Conservation (phyloP, 371 early-diverging fungal genomes). For the Spraguea lophii region DNA sequence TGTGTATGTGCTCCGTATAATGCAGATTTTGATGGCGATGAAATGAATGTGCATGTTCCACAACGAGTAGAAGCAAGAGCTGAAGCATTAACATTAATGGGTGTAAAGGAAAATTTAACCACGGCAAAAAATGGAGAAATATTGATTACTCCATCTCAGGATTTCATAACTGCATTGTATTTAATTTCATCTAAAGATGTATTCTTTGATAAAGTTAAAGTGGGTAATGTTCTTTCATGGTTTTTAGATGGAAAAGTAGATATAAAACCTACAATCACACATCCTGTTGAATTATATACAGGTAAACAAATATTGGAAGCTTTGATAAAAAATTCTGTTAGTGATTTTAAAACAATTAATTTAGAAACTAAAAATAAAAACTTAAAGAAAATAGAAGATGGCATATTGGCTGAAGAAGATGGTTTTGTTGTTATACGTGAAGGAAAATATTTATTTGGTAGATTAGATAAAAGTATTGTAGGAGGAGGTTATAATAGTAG, state of each 20-base stretch:
- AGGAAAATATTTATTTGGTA: constrained; percentile 75
- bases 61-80: constrained; percentile 92
- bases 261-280: constrained; percentile 68
- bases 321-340: not conserved
- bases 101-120: constrained; percentile 75
- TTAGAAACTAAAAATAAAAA: constrained; percentile 11
- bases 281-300: constrained; percentile 53
- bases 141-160: constrained; percentile 90
- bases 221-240: constrained; percentile 65
- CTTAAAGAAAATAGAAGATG: constrained; percentile 2
- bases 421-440: constrained; percentile 66
- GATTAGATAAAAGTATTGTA: constrained; percentile 73
- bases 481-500: constrained; percentile 72
- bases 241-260: constrained; percentile 57
- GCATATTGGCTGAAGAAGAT: constrained; percentile 54
- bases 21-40: constrained; percentile 99
- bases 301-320: constrained; percentile 48
- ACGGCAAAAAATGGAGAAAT: constrained; percentile 93
- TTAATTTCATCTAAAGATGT: constrained; percentile 65
- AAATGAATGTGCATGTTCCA: constrained; percentile 98
- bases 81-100: constrained; percentile 87
- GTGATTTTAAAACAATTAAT: not conserved
- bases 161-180: constrained; percentile 89
- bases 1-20: constrained; percentile 97
- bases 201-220: constrained; percentile 75